Percentiles rank a stretch among this genome's conserved stretches.
These are phyloP conservation scores for Capsella rubella DNA, from an alignment of 441 rosid genomes.

Conservation along the genomic window DNA sequence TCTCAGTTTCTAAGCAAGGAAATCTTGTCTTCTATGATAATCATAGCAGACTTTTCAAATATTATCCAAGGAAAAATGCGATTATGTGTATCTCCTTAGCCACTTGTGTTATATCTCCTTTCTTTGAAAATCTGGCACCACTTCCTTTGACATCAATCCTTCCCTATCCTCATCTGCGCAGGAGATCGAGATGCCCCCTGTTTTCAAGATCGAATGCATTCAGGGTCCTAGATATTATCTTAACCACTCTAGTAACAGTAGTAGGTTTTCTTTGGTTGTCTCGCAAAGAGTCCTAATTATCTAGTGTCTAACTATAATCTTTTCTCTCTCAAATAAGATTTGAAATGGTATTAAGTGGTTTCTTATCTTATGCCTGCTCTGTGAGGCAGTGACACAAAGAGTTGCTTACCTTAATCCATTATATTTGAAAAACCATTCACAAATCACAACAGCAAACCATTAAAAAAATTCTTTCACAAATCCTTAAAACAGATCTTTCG, in stretches of 20 bases:
- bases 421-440: slow-evolving; percentile 35
- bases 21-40: slow-evolving; percentile 9
- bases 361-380: neutral
- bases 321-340: neutral
- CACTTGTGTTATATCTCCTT: slow-evolving; percentile 28
- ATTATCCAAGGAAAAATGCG: slow-evolving; percentile 2
- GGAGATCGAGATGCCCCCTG: slow-evolving; percentile 5
- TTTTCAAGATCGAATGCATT: neutral
- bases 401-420: slow-evolving; percentile 16
- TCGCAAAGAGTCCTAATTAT: neutral
- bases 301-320: neutral
- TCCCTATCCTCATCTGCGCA: slow-evolving; percentile 4
- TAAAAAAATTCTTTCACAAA: slow-evolving; percentile 12
- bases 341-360: neutral
- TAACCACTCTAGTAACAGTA: neutral
- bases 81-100: neutral
- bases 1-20: slow-evolving; percentile 15
- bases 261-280: neutral
- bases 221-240: neutral
- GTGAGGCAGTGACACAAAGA: neutral
- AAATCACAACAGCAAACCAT: slow-evolving; percentile 26
- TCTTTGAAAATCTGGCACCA: slow-evolving; percentile 29
- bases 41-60: slow-evolving; percentile 19
- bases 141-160: neutral
- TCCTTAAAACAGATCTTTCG: slow-evolving; percentile 31